Base-by-base conservation (phyloP, 345 rosid genomes). In the Gynandropsis gynandra region DNA sequence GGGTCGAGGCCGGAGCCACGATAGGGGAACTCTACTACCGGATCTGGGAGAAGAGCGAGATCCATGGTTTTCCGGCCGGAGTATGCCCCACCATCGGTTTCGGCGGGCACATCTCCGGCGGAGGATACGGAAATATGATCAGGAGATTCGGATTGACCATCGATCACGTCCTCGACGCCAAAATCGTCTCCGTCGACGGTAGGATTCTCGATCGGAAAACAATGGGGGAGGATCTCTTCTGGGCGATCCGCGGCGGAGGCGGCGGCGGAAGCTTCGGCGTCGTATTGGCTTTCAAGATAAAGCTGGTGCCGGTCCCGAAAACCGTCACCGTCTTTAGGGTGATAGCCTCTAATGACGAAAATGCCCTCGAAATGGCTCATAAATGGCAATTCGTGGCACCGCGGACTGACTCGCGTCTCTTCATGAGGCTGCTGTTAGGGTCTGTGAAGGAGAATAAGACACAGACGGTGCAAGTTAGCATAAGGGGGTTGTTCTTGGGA, bases 211-310 rank as follows among this genome's bases (percentile, higher is more conserved):
- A 72, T 45, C 62, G 80, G 31, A 64, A 64, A 10, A n/a, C 67
- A 10, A 77, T 77, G 82, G 82, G 77, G 14, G 75, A 74, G 39
- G 83, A 77, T 67, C 47, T 77, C 5, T 77, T 77, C 34, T 77
- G 80, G 80, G 80, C 83, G 12, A 52, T 77, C 14, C 50, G 60
- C 0, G 80, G 83, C 17, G 80, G n/a, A n/a, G n/a, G 80, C 1
- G 80, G 82, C 6, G 77, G 75, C 0, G 77, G 69, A 4, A 72
- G 83, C 59, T 64, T 74, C 52, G 75, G 74, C 4, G 72, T 74
- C 35, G 18, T 77, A 32, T 31, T 77, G 19, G 62, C 52, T 1
- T 77, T 72, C 53, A 67, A 69, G 52, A 47, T 77, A 5, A 72
- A 61, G 38, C 57, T 77, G 32, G 83, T 77, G 14, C 51, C 37